Evolutionary conservation across 768 basidiomycete species (phyloP), one percentile per base, ranked within the genome.

Genomic region (Suillus subalutaceus): DNA sequence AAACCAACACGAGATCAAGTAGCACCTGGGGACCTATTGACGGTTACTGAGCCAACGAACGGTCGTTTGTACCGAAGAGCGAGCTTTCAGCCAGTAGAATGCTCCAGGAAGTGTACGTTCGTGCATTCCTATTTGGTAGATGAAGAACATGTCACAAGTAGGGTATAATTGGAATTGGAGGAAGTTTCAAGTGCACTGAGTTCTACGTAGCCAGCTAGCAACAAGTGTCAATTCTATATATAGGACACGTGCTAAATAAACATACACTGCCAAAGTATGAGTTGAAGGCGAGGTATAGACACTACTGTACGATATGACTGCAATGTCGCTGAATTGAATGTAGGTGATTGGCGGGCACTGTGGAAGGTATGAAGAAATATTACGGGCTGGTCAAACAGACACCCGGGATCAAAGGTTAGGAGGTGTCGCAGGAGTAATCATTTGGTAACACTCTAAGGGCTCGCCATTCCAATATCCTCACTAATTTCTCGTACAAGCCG

Each of bases 391-490:
- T 63, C 70, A 67, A 62, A 68, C 70, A 68, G 50, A 55, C 37
- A 48, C 48, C 55, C 61, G 53, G 53, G 58, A 66, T 38, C 43
- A 65, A 20, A 23, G 23, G 26, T 44, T 41, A 32, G 10, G 56
- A 66, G 38, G 48, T 43, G 43, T 43, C 41, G 65, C 30, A 35
- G 35, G 50, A 50, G 41, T 4, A 59, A 43, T 16, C 41, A 20
- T 41, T 18, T 18, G 41, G 40, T 26, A 43, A 43, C 55, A 62
- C 2, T 56, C 64, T 73, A 77, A 53, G 76, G 77, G 67, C 72
- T 75, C 35, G 72, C 61, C 75, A 77, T 77, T 23, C 73, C 72
- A 40, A 75, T 69, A 6, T 78, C 76, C 48, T 78, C 73, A 46
- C 75, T 78, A 3, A 78, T 52, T 65, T 76, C 68, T 50, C 69